These are phyloP conservation scores for Gnomoniopsis sp. DNA, from an alignment of 2,329 filamentous ascomycete genomes.

Conservation along the genomic window DNA sequence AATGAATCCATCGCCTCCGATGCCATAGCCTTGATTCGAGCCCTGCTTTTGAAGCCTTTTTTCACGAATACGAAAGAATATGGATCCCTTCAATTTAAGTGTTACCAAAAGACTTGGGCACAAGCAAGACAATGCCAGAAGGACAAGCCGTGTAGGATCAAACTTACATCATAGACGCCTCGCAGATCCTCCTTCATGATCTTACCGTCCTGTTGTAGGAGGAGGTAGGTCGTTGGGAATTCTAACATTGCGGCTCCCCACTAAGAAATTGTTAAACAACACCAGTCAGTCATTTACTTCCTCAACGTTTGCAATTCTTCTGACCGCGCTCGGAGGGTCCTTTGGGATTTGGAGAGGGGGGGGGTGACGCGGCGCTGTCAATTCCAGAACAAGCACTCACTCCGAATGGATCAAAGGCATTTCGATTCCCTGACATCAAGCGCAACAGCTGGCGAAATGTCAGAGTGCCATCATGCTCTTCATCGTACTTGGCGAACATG, in stretches of 20 bases:
- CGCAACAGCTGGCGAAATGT: slow-evolving; percentile 32
- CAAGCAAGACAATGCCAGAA: neutral
- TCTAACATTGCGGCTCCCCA: slow-evolving; percentile 20
- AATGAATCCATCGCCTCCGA: neutral
- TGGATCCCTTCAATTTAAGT: neutral
- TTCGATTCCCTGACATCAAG: slow-evolving; percentile 37
- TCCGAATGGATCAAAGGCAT: slow-evolving; percentile 41
- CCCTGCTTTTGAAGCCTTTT: neutral
- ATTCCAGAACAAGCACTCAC: slow-evolving; percentile 25
- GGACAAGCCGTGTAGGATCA: neutral
- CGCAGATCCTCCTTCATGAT: slow-evolving; percentile 52
- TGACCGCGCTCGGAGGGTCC: no score
- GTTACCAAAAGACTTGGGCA: neutral
- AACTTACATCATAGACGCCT: neutral
- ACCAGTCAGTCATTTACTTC: neutral
- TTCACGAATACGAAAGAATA: slow-evolving; percentile 2
- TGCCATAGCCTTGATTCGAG: neutral
- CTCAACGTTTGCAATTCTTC: no score
- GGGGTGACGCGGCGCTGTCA: no score
- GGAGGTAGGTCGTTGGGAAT: slow-evolving; percentile 47
- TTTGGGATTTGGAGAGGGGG: no score
- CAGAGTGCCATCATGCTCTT: slow-evolving; percentile 34
- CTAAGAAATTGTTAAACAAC: slow-evolving; percentile 13
- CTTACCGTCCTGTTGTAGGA: slow-evolving; percentile 53
- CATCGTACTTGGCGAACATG: slow-evolving; percentile 45